These are phyloP conservation scores for Pachysolen tannophilus DNA, from an alignment of 805 yeast species.

Conservation along the genomic window DNA sequence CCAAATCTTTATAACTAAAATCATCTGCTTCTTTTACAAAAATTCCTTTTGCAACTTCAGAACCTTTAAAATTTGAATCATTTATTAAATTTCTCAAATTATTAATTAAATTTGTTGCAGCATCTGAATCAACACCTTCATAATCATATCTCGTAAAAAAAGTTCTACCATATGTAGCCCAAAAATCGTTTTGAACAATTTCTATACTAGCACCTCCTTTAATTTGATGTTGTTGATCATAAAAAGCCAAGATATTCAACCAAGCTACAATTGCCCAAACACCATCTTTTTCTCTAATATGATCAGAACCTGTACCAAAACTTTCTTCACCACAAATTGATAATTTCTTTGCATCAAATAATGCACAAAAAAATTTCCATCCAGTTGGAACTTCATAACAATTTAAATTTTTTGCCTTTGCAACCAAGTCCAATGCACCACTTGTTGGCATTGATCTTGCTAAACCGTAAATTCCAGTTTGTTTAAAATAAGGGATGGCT, in stretches of 20 bases:
- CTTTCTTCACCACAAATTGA: conserved; percentile 98
- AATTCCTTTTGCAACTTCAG: conserved; percentile 40
- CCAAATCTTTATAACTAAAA: conserved; percentile 88
- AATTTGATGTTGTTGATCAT: conserved; percentile 43
- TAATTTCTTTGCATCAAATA: conserved; percentile 86
- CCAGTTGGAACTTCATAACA: conserved; percentile 97
- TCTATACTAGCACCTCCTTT: conserved; percentile 55
- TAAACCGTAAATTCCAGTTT: conserved; percentile 81
- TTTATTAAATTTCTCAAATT: conserved; percentile 34
- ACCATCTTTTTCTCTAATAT: conserved; percentile 96
- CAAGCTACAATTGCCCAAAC: conserved; percentile 97
- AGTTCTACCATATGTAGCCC: conserved; percentile 93
- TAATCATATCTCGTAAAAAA: conserved; percentile 94
- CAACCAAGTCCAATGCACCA: conserved; percentile 89
- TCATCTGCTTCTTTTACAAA: conserved; percentile 73
- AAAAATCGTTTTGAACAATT: conserved; percentile 75
- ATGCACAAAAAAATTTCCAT: conserved; percentile 96
- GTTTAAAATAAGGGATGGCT: conserved; percentile 82
- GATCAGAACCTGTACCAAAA: conserved; percentile 97
- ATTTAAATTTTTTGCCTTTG: conserved; percentile 62
- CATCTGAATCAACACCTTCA: conserved; percentile 72
- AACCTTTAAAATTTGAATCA: conserved; percentile 37
- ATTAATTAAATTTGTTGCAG: conserved; percentile 63
- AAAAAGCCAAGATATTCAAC: conserved; percentile 90
- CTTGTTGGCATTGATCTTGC: conserved; percentile 98